Conservation (phyloP, 352 stramenopile genomes). For the Pythium vanterpoolii region DNA sequence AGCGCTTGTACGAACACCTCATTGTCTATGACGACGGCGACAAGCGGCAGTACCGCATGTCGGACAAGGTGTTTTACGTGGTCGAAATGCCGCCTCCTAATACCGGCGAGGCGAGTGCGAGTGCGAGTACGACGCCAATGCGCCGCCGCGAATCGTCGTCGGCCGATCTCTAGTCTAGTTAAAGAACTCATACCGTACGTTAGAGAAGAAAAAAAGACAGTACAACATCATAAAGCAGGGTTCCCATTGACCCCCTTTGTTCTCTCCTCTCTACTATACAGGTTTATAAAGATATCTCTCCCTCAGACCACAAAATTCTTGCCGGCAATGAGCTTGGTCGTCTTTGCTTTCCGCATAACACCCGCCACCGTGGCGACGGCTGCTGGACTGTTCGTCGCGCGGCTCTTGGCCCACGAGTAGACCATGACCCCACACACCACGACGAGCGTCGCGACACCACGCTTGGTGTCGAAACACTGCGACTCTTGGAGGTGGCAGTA, state of each 20-base stretch:
- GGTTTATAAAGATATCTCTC: not conserved
- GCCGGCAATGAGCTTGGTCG: constrained; percentile 45
- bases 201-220: not conserved
- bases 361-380: not conserved
- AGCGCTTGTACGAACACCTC: constrained; percentile 76
- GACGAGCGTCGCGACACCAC: constrained; percentile 75
- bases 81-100: constrained; percentile 22
- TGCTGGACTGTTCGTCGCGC: constrained; percentile 25
- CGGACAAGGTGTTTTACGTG: constrained; percentile 86
- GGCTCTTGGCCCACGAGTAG: constrained; percentile 84
- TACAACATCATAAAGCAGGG: too few relatives aligned
- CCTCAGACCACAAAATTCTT: constrained; percentile 64
- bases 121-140: not conserved
- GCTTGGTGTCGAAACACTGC: constrained; percentile 83
- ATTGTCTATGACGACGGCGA: constrained; percentile 87
- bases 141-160: constrained; percentile 22
- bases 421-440: constrained; percentile 81
- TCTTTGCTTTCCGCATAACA: constrained; percentile 11
- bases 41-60: constrained; percentile 86
- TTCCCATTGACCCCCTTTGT: too few relatives aligned
- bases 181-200: not conserved
- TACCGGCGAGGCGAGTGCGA: not conserved
- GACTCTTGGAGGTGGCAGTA: constrained; percentile 85
- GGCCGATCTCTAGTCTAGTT: constrained; percentile 10
- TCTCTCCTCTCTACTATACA: too few relatives aligned